Conservation (phyloP, 1,139 yeast species). For the Diutina mesorugosa region DNA sequence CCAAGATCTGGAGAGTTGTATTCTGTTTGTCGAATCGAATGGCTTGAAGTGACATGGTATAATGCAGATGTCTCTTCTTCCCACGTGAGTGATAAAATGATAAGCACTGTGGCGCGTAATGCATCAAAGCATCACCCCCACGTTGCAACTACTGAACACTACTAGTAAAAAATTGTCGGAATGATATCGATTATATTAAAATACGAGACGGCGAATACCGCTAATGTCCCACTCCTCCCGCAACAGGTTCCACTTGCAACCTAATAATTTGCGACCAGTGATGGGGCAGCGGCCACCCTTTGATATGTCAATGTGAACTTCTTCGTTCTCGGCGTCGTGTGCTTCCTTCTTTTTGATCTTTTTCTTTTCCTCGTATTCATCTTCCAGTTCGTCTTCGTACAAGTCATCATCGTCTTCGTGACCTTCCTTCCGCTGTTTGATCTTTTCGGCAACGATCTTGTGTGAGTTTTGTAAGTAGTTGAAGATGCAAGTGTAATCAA, state of each 20-base stretch:
- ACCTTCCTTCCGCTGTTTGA: slow-evolving; percentile 4
- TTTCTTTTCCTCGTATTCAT: slow-evolving; percentile 9
- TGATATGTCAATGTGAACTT: slow-evolving; percentile 8
- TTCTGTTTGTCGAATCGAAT: slow-evolving; percentile 46
- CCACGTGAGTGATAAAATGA: neutral
- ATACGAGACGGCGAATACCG: slow-evolving; percentile 60
- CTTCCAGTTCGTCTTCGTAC: slow-evolving; percentile 6
- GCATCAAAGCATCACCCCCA: neutral
- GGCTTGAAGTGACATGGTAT: slow-evolving; percentile 13
- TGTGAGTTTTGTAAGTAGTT: slow-evolving; percentile 42
- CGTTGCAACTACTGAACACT: neutral
- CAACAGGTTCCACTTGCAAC: slow-evolving; percentile 53
- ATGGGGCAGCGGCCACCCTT: slow-evolving; percentile 79
- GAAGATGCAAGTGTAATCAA: slow-evolving; percentile 80
- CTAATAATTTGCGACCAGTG: slow-evolving; percentile 59
- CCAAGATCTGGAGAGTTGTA: slow-evolving; percentile 47
- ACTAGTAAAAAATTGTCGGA: neutral
- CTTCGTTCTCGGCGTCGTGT: slow-evolving; percentile 11
- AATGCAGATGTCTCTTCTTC: neutral
- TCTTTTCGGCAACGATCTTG: slow-evolving; percentile 16
- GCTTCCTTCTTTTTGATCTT: slow-evolving; percentile 6
- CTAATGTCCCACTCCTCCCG: slow-evolving; percentile 57
- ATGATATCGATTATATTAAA: neutral
- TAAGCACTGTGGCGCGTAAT: neutral
- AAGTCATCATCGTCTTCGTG: slow-evolving; percentile 3